Conservation (phyloP, 306 rosid species). For the Medicago truncatula region DNA sequence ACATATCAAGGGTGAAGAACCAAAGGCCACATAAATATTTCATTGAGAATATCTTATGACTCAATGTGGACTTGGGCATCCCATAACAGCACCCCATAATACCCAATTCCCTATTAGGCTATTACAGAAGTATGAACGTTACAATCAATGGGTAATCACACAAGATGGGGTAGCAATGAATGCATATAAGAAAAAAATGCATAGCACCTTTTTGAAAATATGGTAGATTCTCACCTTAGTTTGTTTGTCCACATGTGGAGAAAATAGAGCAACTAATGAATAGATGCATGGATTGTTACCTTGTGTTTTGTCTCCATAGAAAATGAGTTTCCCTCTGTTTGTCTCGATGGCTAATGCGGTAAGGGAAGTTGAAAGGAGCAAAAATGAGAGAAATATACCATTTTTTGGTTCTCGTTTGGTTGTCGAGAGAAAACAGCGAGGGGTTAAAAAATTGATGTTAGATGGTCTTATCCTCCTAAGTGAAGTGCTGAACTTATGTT, state of each 20-base stretch:
- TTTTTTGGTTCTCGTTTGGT: neutral
- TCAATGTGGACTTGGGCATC: too few species aligned
- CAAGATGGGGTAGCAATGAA: neutral
- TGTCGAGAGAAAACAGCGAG: neutral
- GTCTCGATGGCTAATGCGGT: neutral
- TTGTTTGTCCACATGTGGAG: neutral
- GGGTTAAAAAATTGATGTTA: neutral
- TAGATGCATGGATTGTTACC: too few species aligned
- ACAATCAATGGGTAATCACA: neutral
- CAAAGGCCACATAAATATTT: neutral
- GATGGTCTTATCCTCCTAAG: slow-evolving; percentile 2
- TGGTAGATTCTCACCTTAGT: slow-evolving; percentile 1
- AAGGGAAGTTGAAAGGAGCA: slow-evolving; percentile 5
- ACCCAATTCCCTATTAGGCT: neutral
- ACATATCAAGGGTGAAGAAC: neutral
- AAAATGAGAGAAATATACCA: slow-evolving; percentile 6
- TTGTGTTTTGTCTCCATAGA: neutral
- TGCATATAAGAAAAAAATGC: slow-evolving; percentile 2
- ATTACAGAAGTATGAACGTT: neutral
- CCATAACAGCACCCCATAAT: neutral
- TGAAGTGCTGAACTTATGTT: neutral
- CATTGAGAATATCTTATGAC: too few species aligned
- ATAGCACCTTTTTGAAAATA: neutral
- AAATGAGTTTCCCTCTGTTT: neutral
- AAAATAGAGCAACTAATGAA: too few species aligned